Evolutionary conservation across 495 filamentous ascomycete genomes (phyloP), one percentile per base, ranked within the genome.

Genomic region (Penicillium longicatenatum): DNA sequence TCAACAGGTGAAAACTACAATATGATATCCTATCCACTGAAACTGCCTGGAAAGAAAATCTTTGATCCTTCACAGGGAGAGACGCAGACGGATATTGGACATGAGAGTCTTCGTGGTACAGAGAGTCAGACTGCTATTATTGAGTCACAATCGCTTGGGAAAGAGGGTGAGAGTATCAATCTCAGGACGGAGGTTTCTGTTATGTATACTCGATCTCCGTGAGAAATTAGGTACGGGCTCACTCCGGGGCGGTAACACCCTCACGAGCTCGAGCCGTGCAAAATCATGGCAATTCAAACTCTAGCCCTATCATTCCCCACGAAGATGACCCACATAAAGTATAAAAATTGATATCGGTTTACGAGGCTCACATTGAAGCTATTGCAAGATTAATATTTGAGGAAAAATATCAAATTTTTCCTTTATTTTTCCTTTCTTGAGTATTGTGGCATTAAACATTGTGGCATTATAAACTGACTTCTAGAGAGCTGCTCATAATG

Each of bases 61-160:
- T 65, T 59, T 41, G 63, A 65, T 22, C 62, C 54, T 20, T 50
- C 59, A 1, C 35, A 63, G 29, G 63, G 60, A n/a, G 57, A 50
- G 26, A 59, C 53, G n/a, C 33, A 48, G 2, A 66, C 60, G 1
- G 57, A 63, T 21, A 66, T 63, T 9, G 54, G 39, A 4, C 63
- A 60, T 50, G 29, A 37, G 2, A 55, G 29, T 20, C 16, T 60
- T 31, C 54, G 55, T 12, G 47, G 58, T 2, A 10, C 16, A 2
- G 57, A 26, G 2, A 66, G 63, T 35, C 57, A 60, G 37, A 60
- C 63, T 6, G 47, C 50, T 1, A 63, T 66, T 14, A 19, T 63
- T 22, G 54, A 55, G 10, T 37, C 54, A 3, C 14, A 7, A 1
- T 22, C 43, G 6, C 47, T 26, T 16, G 19, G 26, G 17, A 50